phyloP scores from a whole-genome alignment of 371 early-diverging fungal species.

The Mortierella sp. region DNA sequence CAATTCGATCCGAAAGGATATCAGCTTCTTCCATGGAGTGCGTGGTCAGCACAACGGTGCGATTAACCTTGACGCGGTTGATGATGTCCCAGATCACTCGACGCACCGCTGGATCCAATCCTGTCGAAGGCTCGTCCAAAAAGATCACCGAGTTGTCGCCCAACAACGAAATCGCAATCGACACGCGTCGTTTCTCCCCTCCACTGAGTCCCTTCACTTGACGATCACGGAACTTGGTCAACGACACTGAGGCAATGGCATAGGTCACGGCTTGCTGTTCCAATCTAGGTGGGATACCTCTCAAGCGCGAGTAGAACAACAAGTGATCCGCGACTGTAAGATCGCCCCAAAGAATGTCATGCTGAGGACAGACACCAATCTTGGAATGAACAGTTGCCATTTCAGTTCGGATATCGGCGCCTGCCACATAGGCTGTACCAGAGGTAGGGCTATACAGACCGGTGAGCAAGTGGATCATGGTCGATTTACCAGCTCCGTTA shows the following conservation, averaged over 20 bases:
- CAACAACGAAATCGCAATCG: conserved; percentile 62
- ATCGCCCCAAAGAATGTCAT: conserved; percentile 83
- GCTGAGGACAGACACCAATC: conserved; percentile 82
- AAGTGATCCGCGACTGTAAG: conserved; percentile 79
- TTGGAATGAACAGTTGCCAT: conserved; percentile 63
- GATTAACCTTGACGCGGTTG: conserved; percentile 60
- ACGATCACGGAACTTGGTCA: conserved; percentile 60
- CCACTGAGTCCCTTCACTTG: conserved; percentile 66
- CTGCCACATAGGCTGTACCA: conserved; percentile 70
- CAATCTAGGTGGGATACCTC: conserved; percentile 63
- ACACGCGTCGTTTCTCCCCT: conserved; percentile 65
- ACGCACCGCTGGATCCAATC: conserved; percentile 76
- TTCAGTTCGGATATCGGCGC: conserved; percentile 67
- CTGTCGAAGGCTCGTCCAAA: conserved; percentile 69
- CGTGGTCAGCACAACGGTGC: conserved; percentile 72
- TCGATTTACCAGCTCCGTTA: conserved; percentile 73
- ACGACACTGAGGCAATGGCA: conserved; percentile 61
- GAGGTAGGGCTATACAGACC: conserved; percentile 70
- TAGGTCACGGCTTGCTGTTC: conserved; percentile 60
- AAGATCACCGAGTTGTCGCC: conserved; percentile 61
- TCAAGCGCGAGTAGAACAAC: conserved; percentile 75
- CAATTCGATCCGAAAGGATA: conserved; percentile 63
- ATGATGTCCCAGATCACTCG: conserved; percentile 78
- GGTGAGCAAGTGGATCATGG: conserved; percentile 73
- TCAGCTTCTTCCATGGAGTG: conserved; percentile 87